Base-by-base conservation (phyloP, 2,329 filamentous ascomycete genomes). In the Neodidymelliopsis sp. region DNA sequence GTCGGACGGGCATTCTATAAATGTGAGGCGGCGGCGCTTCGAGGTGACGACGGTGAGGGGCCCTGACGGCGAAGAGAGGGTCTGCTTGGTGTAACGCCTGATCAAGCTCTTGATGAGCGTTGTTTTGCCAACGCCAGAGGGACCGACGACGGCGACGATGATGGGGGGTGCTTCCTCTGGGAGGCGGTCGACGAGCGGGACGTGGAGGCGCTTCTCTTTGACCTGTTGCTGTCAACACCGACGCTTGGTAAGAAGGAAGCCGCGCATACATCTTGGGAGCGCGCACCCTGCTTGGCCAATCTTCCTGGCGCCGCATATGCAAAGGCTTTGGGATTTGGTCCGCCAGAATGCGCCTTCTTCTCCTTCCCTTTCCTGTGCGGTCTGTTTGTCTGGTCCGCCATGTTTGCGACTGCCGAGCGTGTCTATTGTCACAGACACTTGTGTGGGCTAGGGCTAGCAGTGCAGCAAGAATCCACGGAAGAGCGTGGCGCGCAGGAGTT, bases 21-120 rank as follows among this genome's bases (percentile, higher is more conserved):
- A 97, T 0, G 94, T 99, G 37, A 99, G 82, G 27, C 94, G 87
- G 71, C 96, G 88, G 67, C 93, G 89, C 78, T 97, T 99, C 49
- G 92, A 96, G 0, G 94, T 97, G 35, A 99, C 92, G 38, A 99
- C 89, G 2, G 95, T 99, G 52, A 99, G 87, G 4, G 94, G 94
- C 0, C 94, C 94, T 62, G 89, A 88, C 1, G 94, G 94, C 23
- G 93, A 87, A 22, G 91, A 88, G 29, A 99, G 84, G 0, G 91
- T 93, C 72, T 99, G 94, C 71, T 99, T 99, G 34, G 94, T 90
- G 77, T 97, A 97, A 72, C 94, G 84, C 60, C 91, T 87, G 66
- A 99, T 89, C 50, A 99, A 80, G 10, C 92, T 97, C 73, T 97
- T 99, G 70, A 97, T 85, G 27, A 97, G 81, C 0, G 93, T 97